phyloP scores from a whole-genome alignment of 2,329 filamentous ascomycete genomes.

The Trichoderma sp. region DNA sequence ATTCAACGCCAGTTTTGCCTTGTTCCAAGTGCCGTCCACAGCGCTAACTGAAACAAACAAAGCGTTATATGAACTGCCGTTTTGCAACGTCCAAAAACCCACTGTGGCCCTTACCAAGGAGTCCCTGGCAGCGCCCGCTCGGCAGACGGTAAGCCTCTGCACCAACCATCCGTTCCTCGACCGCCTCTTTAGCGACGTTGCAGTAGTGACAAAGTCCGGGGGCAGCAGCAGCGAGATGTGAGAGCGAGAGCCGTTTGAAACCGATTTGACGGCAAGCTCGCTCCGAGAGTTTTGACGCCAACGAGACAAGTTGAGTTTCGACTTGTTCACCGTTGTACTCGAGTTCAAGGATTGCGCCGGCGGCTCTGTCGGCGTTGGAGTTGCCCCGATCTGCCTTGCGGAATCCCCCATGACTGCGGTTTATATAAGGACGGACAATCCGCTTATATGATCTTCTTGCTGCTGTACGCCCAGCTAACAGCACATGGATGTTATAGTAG shows the following conservation, averaged over 20 bases:
- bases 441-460: background rate
- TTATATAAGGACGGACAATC: background rate
- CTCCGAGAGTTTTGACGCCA: slow-evolving; percentile 32
- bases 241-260: slow-evolving; percentile 19
- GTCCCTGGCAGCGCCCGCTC: slow-evolving; percentile 18
- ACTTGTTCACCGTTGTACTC: slow-evolving; percentile 17
- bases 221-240: slow-evolving; percentile 3
- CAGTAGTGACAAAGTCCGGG: background rate
- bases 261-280: slow-evolving; percentile 23
- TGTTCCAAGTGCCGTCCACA: background rate
- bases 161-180: slow-evolving; percentile 22
- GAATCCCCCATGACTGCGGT: background rate
- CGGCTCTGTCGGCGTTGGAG: slow-evolving; percentile 3
- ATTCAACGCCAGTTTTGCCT: slow-evolving; percentile 1
- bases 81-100: slow-evolving; percentile 8
- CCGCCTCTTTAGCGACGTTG: slow-evolving; percentile 18
- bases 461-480: background rate
- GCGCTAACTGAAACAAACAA: slow-evolving; percentile 8
- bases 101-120: background rate
- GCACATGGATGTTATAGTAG: background rate
- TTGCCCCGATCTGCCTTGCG: slow-evolving; percentile 13
- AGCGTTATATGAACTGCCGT: background rate
- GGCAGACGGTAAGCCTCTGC: background rate
- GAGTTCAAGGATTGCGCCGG: slow-evolving; percentile 23
- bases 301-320: slow-evolving; percentile 26